phyloP scores from a whole-genome alignment of 306 rosid species.

The Dryas drummondii region DNA sequence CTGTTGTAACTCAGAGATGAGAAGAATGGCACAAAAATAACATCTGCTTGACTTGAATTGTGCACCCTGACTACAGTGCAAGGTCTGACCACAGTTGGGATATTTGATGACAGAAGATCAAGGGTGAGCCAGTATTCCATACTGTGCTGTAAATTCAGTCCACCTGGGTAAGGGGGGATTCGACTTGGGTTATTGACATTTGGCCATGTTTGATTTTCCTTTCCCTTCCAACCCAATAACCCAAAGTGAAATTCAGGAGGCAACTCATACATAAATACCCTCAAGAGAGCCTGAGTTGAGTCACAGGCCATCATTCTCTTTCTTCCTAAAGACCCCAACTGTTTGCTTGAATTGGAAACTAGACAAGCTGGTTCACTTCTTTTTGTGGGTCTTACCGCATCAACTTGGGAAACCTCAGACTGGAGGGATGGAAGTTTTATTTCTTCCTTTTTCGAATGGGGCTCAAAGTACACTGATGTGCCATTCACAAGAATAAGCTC shows the following conservation, averaged over 20 bases:
- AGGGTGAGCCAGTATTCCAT: constrained; percentile 93
- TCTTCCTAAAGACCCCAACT: constrained; percentile 29
- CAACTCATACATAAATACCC: constrained; percentile 87
- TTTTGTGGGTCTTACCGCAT: constrained; percentile 21
- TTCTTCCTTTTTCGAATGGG: constrained; percentile 45
- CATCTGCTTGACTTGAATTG: constrained; percentile 79
- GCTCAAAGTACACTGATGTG: constrained; percentile 55
- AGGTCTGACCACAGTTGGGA: constrained; percentile 36
- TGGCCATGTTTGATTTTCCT: constrained; percentile 77
- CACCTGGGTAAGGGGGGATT: constrained; percentile 82
- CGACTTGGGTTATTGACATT: constrained; percentile 36
- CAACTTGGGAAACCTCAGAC: constrained; percentile 27
- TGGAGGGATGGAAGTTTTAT: constrained; percentile 24
- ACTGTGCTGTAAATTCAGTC: constrained; percentile 90
- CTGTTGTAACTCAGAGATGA: constrained; percentile 87
- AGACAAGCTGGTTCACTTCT: constrained; percentile 34
- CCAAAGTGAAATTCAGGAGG: constrained; percentile 92
- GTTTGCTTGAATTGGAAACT: constrained; percentile 33
- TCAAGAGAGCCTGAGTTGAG: constrained; percentile 47
- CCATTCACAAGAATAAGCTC: constrained; percentile 66
- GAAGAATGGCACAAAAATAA: constrained; percentile 89
- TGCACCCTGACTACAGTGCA: constrained; percentile 68
- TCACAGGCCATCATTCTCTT: constrained; percentile 36
- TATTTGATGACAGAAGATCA: constrained; percentile 69
- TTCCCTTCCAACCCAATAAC: constrained; percentile 85